Base-by-base conservation (phyloP, 2,329 filamentous ascomycete genomes). In the Botrytis medusae region DNA sequence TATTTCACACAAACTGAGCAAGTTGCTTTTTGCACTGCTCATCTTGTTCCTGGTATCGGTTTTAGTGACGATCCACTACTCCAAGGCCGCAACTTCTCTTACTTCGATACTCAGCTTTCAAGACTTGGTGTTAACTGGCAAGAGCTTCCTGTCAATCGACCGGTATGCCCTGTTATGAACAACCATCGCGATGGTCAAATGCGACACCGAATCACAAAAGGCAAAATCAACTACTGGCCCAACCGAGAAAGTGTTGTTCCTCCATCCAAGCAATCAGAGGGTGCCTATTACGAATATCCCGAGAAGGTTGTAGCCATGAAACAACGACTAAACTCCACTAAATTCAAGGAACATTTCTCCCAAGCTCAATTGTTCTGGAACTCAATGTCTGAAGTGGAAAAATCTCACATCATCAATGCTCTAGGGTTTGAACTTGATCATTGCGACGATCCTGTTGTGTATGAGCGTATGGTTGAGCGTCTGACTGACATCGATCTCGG, bases 311-410 rank as follows among this genome's bases (percentile, higher is more conserved):
- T 84, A 7, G 92, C 92, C 4, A 89, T 93, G 80, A 95, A 96
- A 84, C 84, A 86, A 29, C 89, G 93, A 18, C 84, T 90, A 9
- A 85, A 88, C 79, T 92, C 89, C 76, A 86, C 86, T 77, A 95
- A 95, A 83, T 95, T 95, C 85, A 87, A 86, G 76, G 92, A 96
- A 75, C 92, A 95, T 80, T 89, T 88, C 82, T 90, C 87, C 68
- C 93, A 96, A 81, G 92, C 93, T 0, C 92, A 95, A 80, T 84
- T 95, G 2, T 96, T 96, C 84, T 95, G 90, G 84, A 95, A 95
- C 84, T 94, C 91, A 25, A 82, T 95, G 77, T 88, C 89, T 0
- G 83, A 86, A 0, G 84, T 89, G 5, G 93, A 95, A 82, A 90
- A 92, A 82, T 79, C 79, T 20, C 91, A 93, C 79, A 82, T 92